Base-by-base conservation (phyloP, 176 grass and related monocot species). In the Oryza coarctata region DNA sequence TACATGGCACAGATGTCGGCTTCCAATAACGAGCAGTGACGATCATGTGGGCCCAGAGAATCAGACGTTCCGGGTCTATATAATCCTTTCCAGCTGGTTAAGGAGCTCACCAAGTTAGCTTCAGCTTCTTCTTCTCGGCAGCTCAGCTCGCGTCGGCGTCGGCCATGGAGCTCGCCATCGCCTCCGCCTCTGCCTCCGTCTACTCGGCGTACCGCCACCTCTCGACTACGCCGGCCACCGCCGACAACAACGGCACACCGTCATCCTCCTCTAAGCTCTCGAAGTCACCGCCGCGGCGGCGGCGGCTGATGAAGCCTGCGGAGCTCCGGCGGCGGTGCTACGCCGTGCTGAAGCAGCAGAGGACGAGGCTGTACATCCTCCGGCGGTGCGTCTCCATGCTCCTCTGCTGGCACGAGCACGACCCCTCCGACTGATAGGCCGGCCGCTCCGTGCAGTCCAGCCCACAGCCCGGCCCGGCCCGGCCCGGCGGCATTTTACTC, bases 341-440 rank as follows among this genome's bases (percentile, higher is more conserved):
- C 69, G 45, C 74, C 17, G 80, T 93, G 81, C 83, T 93, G 36
- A 97, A 97, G 88, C 94, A 91, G 87, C 94, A 97, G 72, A 84
- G 89, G 70, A 97, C 94, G 26, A 62, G 91, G 63, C 88, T 93
- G 15, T 97, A 97, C 83, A 97, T 97, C 65, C 81, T 93, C 63
- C 88, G 91, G 13, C 70, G 94, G 4, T 97, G 94, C 88, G 74
- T 97, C 77, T 84, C 84, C 29, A 97, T 97, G 91, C 91, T 97
- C 3, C 84, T 97, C 0, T 97, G 91, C 77, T 97, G 94, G 94
- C 86, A 97, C 73, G 78, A 90, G 45, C 81, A 97, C 75, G 86
- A 93, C 63, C 71, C 80, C 3, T 93, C 94, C 2, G 91, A 97
- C 71, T 93, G 85, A 90, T 60, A 5, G 14, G 49, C 44, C 44